Evolutionary conservation across 257 asterid species (phyloP).

Genomic region (Fraxinus quadrangulata): DNA sequence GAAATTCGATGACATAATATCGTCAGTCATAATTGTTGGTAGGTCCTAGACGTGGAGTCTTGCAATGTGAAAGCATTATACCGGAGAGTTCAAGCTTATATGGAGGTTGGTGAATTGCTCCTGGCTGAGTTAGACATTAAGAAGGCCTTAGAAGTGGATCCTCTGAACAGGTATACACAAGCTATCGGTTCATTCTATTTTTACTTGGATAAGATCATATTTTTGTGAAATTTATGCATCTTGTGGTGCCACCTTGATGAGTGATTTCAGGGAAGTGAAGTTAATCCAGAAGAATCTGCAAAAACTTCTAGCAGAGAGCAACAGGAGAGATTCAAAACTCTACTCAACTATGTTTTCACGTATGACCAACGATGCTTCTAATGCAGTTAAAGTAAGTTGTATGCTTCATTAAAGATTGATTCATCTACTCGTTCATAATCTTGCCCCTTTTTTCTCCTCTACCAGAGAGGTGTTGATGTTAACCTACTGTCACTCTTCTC

Average conservation of each 20-base stretch:
- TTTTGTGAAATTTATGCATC: not conserved
- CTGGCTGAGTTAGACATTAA: slow-evolving; percentile 49
- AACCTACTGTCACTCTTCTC: not conserved
- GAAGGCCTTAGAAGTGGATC: slow-evolving; percentile 46
- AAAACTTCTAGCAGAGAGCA: slow-evolving; percentile 53
- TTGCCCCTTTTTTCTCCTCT: not conserved
- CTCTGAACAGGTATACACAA: slow-evolving; percentile 39
- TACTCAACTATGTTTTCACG: slow-evolving; percentile 55
- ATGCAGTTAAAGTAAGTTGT: slow-evolving; percentile 48
- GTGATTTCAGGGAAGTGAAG: slow-evolving; percentile 61
- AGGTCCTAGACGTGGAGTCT: slow-evolving; percentile 61
- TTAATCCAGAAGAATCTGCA: slow-evolving; percentile 50
- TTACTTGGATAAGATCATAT: not conserved
- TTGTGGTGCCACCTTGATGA: not conserved
- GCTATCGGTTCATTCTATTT: not conserved
- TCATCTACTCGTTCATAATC: not conserved
- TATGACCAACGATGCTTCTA: slow-evolving; percentile 39
- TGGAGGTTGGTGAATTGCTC: slow-evolving; percentile 42
- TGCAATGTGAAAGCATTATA: slow-evolving; percentile 54
- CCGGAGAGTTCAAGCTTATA: slow-evolving; percentile 51
- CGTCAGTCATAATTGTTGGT: not conserved
- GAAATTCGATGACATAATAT: not conserved
- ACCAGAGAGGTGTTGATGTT: not conserved
- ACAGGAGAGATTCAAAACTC: slow-evolving; percentile 59
- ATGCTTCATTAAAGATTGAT: not conserved